Percentiles rank a stretch among this genome's conserved stretches.
Conservation (phyloP, 352 stramenopile species). For the Globisporangium cystogenes region DNA sequence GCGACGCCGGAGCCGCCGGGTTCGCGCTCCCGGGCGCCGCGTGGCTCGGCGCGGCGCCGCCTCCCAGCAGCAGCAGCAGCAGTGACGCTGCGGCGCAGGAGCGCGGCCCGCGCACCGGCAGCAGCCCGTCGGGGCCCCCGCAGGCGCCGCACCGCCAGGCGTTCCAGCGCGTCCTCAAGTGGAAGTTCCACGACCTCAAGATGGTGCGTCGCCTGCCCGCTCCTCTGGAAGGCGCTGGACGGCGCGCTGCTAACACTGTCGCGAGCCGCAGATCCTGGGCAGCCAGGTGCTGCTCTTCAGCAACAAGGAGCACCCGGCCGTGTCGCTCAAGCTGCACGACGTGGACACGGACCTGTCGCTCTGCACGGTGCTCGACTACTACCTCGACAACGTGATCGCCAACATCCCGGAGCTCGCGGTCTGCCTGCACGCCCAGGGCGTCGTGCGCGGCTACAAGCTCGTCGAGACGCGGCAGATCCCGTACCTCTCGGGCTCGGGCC, state of each 20-base stretch:
- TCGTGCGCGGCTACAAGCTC: conserved; percentile 83
- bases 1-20: not conserved
- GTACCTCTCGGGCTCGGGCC: conserved; percentile 57
- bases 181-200: conserved; percentile 86
- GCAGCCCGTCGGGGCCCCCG: conserved; percentile 11
- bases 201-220: conserved; percentile 35
- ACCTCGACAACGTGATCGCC: conserved; percentile 84
- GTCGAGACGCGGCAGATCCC: conserved; percentile 80
- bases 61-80: not conserved
- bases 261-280: conserved; percentile 66
- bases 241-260: too few species aligned
- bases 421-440: conserved; percentile 82
- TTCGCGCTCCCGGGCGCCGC: not conserved
- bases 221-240: not conserved
- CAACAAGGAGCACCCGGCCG: conserved; percentile 75
- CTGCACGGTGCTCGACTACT: conserved; percentile 81
- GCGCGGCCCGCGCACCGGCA: too few species aligned
- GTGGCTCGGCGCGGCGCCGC: not conserved
- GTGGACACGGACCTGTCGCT: conserved; percentile 84
- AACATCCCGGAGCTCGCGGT: conserved; percentile 85
- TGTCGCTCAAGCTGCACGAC: conserved; percentile 81
- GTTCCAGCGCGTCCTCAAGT: conserved; percentile 79
- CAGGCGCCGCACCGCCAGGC: conserved; percentile 20
- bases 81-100: too few species aligned
- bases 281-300: conserved; percentile 83